Evolutionary conservation across 805 yeast genomes (phyloP), one percentile per base, ranked within the genome.

Genomic region (Phaffomyces antillensis): DNA sequence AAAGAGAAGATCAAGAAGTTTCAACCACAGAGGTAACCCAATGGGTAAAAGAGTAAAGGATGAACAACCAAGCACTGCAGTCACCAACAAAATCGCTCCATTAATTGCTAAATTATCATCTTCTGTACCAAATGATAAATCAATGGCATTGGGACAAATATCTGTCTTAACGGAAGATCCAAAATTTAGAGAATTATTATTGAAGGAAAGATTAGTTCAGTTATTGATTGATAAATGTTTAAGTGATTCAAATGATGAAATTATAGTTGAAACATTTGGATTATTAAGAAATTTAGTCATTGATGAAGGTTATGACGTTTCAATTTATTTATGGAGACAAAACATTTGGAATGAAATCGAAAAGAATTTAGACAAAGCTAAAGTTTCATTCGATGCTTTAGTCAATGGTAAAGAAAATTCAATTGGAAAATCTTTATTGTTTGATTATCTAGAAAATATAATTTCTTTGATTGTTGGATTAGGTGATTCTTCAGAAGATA

Each of bases 291-390:
- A 85, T 58, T 59, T 91, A 45, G 82, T 84, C 3, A 71, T 87
- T 43, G 96, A 87, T 58, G 96, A 89, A 64, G 97, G 96, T 18
- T 82, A 86, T 54, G 95, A 87, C 51, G 75, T 87, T 33, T 79
- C 88, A 25, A 75, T 77, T 18, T 78, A 76, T 60, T 61, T 86
- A 43, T 84, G 95, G 86, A 76, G 97, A 59, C 78, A 79, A 16
- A 79, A 84, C 49, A 78, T 91, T 36, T 82, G 96, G 85, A 69
- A 75, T 0, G 65, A 75, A 25, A 71, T 88, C 36, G 75, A 72
- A 39, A 51, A 60, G 5, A 75, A 81, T 3, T 64, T 86, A 37
- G 60, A 60, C 1, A 81, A 81, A 49, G 72, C 80, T 23, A 60
- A 68, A 33, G 60, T 58, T 1, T 77, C 87, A 0, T 67, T 82